Evolutionary conservation across 129 eudicot species (phyloP).

Genomic region (Logfia minima): DNA sequence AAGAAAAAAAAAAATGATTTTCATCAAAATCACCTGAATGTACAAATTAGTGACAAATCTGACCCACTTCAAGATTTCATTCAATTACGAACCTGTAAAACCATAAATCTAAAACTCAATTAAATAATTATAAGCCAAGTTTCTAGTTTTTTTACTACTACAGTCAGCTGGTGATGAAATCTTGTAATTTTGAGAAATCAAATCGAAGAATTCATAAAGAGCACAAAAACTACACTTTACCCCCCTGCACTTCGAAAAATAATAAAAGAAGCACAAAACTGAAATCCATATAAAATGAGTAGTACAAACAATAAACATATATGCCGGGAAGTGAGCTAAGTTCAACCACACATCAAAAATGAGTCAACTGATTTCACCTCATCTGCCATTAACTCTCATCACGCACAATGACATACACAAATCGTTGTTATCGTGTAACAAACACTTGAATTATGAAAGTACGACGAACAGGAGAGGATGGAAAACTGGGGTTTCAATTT

Average conservation of each 20-base stretch:
- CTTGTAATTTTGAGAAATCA: background rate
- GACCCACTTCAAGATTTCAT: constrained; percentile 9
- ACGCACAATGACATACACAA: constrained; percentile 5
- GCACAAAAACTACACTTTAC: background rate
- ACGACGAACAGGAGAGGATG: constrained; percentile 20
- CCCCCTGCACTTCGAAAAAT: constrained; percentile 2
- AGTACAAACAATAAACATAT: constrained; percentile 14
- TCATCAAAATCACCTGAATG: constrained; percentile 17
- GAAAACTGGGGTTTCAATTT: constrained; percentile 62
- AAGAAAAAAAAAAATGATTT: background rate
- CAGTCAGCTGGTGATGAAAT: constrained; percentile 12
- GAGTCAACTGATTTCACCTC: constrained; percentile 26
- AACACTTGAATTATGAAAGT: background rate
- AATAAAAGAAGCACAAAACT: background rate
- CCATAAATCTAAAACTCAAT: background rate
- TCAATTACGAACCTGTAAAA: constrained; percentile 1
- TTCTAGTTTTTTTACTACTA: constrained; percentile 3
- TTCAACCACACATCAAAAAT: constrained; percentile 29
- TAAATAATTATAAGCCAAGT: background rate
- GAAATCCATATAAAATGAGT: background rate
- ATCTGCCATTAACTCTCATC: constrained; percentile 27
- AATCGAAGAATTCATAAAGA: background rate
- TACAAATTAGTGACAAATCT: constrained; percentile 8
- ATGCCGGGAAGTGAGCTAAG: constrained; percentile 21
- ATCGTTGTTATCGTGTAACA: constrained; percentile 12